Evolutionary conservation across 1,284 basidiomycete genomes (phyloP), one percentile per base, ranked within the genome.

Genomic region (Ganoderma boninense): DNA sequence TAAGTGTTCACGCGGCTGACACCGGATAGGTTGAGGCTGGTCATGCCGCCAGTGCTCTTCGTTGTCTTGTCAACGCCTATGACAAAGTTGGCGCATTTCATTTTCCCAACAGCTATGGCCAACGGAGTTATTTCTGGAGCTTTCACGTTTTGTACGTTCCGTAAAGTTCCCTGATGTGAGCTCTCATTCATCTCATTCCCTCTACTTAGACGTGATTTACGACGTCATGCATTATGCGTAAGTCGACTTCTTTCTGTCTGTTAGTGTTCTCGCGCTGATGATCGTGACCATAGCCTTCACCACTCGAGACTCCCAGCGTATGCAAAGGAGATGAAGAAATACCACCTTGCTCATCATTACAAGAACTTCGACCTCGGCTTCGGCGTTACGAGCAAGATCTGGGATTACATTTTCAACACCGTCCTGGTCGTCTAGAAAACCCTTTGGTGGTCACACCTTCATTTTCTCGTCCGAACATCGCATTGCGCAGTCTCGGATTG

Each of bases 291-390:
- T 69, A 93, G 92, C 23, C 85, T 97, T 65, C 96, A 97, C 79
- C 96, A 97, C 84, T 94, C 93, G n/a, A 91, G 87, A 74, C 89
- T 99, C 38, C 97, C 97, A 0, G 84, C 90, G 59, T 98, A 98
- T 83, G 83, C 98, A 82, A 88, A 88, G 68, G 92, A 97, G 80
- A 93, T 96, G 92, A 99, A 99, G 87, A 94, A 95, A 80, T 99
- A 99, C 79, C 97, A 99, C 79, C 90, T 99, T 74, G 96, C 96
- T n/a, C 97, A 99, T 80, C 97, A 99, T 82, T 98, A 97, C 87
- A 97, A 97, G 84, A 97, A 98, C 87, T 98, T 96, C 80, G 97
- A 99, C 80, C 92, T 98, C 62, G 97, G 97, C n/a, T 99, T 97
- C 78, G 97, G 97, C 62, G 97, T 99, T 26, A 99, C 94, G 6